Base-by-base conservation (phyloP, 2,329 filamentous ascomycete species). In the Ciborinia camelliae region DNA sequence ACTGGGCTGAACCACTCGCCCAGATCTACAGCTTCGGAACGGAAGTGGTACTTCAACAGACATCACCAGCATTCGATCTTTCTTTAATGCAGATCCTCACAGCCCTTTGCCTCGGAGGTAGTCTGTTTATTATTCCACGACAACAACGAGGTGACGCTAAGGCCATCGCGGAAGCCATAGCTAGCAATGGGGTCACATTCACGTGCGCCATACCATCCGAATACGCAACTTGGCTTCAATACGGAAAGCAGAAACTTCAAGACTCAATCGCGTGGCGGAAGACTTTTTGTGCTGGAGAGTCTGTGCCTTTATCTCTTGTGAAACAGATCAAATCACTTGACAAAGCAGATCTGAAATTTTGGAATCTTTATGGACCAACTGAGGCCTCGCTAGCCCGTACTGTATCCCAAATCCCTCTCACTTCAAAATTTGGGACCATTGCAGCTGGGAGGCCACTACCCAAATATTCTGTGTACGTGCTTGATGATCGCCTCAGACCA, bases 401-500 rank as follows among this genome's bases (percentile, higher is more conserved):
- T 2, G 68, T 60, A 4, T 35, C 74, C 23, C 63, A 71, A 41
- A 67, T 78, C 18, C 72, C 68, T 8, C 55, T 50, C n/a, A n/a
- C n/a, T n/a, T n/a, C n/a, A n/a, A n/a, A n/a, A n/a, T n/a, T n/a
- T n/a, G n/a, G n/a, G n/a, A n/a, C n/a, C 35, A 67, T 64, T 59
- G 58, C 54, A 2, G 54, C 48, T 20, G 66, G 60, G 4, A 54
- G 18, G 2, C 47, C 60, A 4, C 48, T 66, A 14, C 67, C 68
- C 51, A 68, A 68, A 43, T 69, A 68, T 75, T 51, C 58, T 26
- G 1, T 62, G 30, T 80, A 78, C 65, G 74, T 83, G 45, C 28
- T 82, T 0, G 80, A 81, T 66, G 66, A 74, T 3, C 43, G 78
- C 1, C 68, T 73, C 20, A 59, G 75, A 18, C 71, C 76, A 0